Percentiles rank a stretch among this genome's conserved stretches.
Evolutionary conservation across 2,329 filamentous ascomycete genomes (phyloP).

Genomic region (Fusarium zealandicum): DNA sequence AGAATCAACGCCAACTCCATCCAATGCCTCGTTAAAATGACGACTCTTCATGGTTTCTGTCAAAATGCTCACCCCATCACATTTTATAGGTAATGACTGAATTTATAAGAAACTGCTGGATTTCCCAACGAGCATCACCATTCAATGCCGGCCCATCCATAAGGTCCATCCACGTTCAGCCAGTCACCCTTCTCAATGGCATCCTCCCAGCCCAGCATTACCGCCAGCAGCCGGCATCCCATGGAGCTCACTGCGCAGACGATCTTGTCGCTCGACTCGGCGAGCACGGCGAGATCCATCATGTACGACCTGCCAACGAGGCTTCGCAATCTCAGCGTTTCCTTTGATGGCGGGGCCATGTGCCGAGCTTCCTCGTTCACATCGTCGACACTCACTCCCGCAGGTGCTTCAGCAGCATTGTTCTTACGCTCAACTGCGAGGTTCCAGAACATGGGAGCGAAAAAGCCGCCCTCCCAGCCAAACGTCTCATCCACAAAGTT

Average conservation of each 20-base stretch:
- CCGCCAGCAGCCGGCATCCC: conserved; percentile 76
- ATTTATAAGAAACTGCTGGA: too few species aligned
- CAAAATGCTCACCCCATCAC: background rate
- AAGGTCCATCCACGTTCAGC: conserved; percentile 80
- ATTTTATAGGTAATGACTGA: too few species aligned
- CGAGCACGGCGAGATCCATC: conserved; percentile 79
- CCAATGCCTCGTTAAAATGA: conserved; percentile 15
- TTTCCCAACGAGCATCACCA: conserved; percentile 36
- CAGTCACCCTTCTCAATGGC: conserved; percentile 68
- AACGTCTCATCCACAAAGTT: conserved; percentile 78
- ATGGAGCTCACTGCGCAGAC: conserved; percentile 79
- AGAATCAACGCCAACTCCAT: conserved; percentile 34
- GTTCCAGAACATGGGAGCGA: conserved; percentile 80
- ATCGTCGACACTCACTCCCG: conserved; percentile 35
- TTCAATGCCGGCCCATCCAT: conserved; percentile 63
- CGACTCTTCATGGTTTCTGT: conserved; percentile 9
- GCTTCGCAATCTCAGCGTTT: conserved; percentile 72
- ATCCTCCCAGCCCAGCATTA: conserved; percentile 87
- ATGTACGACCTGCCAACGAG: conserved; percentile 82
- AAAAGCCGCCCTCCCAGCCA: conserved; percentile 91
- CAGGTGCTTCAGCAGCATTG: conserved; percentile 48
- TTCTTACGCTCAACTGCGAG: conserved; percentile 63
- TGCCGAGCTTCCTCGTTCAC: conserved; percentile 38
- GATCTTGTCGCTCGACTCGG: conserved; percentile 70
- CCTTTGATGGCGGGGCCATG: conserved; percentile 50